A percentile compares a stretch with the other conserved stretches of the same genome.
phyloP scores from a whole-genome alignment of 768 basidiomycete genomes.

The Suillus subaureus region DNA sequence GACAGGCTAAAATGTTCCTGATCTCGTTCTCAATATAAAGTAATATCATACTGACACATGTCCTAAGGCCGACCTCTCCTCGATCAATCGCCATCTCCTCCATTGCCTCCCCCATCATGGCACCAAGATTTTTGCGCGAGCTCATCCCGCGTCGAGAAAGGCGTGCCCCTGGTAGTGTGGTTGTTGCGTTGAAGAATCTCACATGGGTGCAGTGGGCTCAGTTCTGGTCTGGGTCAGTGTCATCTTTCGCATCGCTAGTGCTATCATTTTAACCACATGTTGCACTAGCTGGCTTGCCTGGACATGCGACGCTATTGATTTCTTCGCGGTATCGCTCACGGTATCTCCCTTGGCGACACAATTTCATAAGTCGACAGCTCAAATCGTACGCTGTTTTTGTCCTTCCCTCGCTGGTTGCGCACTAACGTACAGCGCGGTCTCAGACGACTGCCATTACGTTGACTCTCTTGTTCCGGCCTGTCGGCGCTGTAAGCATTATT shows the following conservation, averaged over 20 bases:
- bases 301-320: slow-evolving; percentile 87
- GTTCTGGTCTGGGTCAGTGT: slow-evolving; percentile 56
- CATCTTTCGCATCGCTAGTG: background rate
- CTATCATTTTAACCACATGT: background rate
- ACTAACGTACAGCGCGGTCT: background rate
- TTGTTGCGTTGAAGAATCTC: slow-evolving; percentile 45
- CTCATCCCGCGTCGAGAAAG: slow-evolving; percentile 52
- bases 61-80: background rate
- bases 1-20: background rate
- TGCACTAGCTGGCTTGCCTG: slow-evolving; percentile 73
- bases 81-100: background rate
- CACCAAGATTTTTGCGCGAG: slow-evolving; percentile 52
- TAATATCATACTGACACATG: background rate
- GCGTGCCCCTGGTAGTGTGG: slow-evolving; percentile 39
- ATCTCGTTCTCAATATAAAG: slow-evolving; percentile 1
- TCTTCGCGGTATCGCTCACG: slow-evolving; percentile 75
- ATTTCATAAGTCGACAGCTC: slow-evolving; percentile 44
- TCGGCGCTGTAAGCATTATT: slow-evolving; percentile 56
- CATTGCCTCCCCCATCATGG: slow-evolving; percentile 37
- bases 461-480: slow-evolving; percentile 88
- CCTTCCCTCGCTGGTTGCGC: background rate
- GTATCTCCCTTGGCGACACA: slow-evolving; percentile 48
- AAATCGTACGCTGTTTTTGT: slow-evolving; percentile 41
- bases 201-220: slow-evolving; percentile 58
- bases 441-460: slow-evolving; percentile 85